Conservation (phyloP, 257 asterid genomes). For the Primulina huaijiensis region DNA sequence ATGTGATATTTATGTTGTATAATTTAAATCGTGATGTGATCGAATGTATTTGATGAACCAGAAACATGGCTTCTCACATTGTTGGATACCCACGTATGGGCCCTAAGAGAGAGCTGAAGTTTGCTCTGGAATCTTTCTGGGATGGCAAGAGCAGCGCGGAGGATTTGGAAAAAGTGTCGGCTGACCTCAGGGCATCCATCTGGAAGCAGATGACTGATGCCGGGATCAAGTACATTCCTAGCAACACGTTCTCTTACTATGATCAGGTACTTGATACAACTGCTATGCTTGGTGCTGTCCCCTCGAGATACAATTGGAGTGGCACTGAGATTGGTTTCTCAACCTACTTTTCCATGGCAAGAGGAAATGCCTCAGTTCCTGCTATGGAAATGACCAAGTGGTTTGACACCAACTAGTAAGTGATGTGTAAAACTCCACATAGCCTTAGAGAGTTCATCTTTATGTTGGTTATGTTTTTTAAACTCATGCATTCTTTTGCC, state of each 20-base stretch:
- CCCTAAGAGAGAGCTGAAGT: constrained; percentile 58
- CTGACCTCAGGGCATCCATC: constrained; percentile 51
- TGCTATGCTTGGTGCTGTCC: constrained; percentile 58
- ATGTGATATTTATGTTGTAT: background rate
- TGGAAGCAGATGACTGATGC: constrained; percentile 58
- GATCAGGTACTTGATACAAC: constrained; percentile 57
- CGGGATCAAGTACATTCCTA: constrained; percentile 57
- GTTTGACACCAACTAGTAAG: constrained; percentile 56
- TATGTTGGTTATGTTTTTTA: constrained; percentile 3
- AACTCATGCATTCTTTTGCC: constrained; percentile 1
- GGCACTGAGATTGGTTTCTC: constrained; percentile 48
- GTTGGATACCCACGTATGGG: constrained; percentile 67
- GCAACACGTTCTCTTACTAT: constrained; percentile 54
- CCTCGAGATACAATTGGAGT: constrained; percentile 49
- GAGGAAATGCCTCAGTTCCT: constrained; percentile 57
- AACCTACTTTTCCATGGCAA: constrained; percentile 59
- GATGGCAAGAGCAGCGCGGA: constrained; percentile 53
- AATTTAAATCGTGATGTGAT: background rate
- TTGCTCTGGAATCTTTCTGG: constrained; percentile 61
- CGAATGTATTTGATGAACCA: constrained; percentile 22
- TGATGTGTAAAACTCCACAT: background rate
- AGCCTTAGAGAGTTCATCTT: background rate
- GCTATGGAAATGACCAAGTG: constrained; percentile 59
- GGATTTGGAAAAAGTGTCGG: constrained; percentile 50
- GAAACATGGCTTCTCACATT: constrained; percentile 59